Evolutionary conservation across 371 early-diverging fungal species (phyloP), one percentile per base, ranked within the genome.

Genomic region (Apophysomyces variabilis): DNA sequence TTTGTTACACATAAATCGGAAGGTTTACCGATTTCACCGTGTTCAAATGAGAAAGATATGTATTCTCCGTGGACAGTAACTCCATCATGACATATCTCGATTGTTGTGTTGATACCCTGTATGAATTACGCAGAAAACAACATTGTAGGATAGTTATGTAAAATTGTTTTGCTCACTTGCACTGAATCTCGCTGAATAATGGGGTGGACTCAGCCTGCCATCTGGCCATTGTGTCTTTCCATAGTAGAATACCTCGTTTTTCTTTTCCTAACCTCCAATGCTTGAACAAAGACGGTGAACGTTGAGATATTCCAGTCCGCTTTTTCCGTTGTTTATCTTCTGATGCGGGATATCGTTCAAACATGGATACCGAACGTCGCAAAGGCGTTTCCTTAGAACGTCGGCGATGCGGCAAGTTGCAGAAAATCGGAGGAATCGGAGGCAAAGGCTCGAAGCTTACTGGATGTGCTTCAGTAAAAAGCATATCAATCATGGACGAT

Each of bases 11-110:
- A 14, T 18, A 18, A 5, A 9, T 18, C 41, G 36, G 37, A n/a
- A 9, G 26, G 60, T 12, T 35, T 60, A 69, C 70, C 70, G 60
- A 66, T 62, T 69, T 65, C 13, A 69, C 41, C 36, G 61, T 66
- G 9, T 16, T 44, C 67, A 69, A 44, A 43, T 69, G 70, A 3
- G 8, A 13, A 4, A 69, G 38, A 56, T 69, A 69, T 16, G 66
- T 69, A 14, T 61, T 26, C 57, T 69, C 70, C 7, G 67, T 69
- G 9, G 67, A 38, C 14, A 60, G 61, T 37, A 69, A 66, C 36
- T 69, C 70, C 45, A 32, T 38, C 13, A 57, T 44, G 26, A 66
- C 66, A 57, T 60, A 69, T 56, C 39, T 50, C 11, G 54, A 50
- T 11, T 50, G 54, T 4, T 50, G 54, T 7, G 21, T 26, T 8